phyloP scores from a whole-genome alignment of 1,284 basidiomycete species.

The Malassezia psittaci region DNA sequence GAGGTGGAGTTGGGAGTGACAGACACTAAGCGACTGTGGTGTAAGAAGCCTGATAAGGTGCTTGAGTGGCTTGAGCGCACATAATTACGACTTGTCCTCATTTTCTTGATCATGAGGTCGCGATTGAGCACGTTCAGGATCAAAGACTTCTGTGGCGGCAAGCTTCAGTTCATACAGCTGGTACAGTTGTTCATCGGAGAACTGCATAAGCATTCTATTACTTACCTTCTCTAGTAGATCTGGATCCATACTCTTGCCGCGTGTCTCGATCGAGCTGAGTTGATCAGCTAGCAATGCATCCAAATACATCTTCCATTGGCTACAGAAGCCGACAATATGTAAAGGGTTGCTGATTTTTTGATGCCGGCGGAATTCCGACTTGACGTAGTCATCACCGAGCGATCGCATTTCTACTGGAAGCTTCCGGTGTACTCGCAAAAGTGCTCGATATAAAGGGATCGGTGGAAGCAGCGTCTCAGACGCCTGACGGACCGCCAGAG shows the following conservation, averaged over 20 bases:
- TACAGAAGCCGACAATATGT: slow-evolving; percentile 44
- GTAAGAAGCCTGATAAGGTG: not conserved
- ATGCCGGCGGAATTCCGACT: slow-evolving; percentile 44
- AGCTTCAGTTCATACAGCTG: slow-evolving; percentile 46
- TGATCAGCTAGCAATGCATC: slow-evolving; percentile 34
- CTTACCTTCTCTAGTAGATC: slow-evolving; percentile 28
- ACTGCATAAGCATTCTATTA: slow-evolving; percentile 7
- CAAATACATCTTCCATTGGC: slow-evolving; percentile 47
- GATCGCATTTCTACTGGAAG: slow-evolving; percentile 43
- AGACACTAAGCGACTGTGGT: not conserved
- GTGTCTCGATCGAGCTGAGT: slow-evolving; percentile 18
- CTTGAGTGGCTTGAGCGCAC: slow-evolving; percentile 1
- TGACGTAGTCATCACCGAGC: slow-evolving; percentile 46
- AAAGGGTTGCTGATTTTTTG: slow-evolving; percentile 38
- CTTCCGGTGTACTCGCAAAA: slow-evolving; percentile 37
- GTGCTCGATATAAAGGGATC: slow-evolving; percentile 37
- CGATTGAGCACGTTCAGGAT: slow-evolving; percentile 28
- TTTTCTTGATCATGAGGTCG: slow-evolving; percentile 4
- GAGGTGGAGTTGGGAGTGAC: slow-evolving; percentile 13
- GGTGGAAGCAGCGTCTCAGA: slow-evolving; percentile 31
- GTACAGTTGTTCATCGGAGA: slow-evolving; percentile 47
- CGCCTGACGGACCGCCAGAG: slow-evolving; percentile 3
- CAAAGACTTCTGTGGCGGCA: slow-evolving; percentile 32
- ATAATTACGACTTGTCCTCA: not conserved
- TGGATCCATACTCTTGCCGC: slow-evolving; percentile 28